A percentile compares a stretch with the other conserved stretches of the same genome.
Conservation (phyloP, 169 alveolate species). For the Plasmodium relictum region DNA sequence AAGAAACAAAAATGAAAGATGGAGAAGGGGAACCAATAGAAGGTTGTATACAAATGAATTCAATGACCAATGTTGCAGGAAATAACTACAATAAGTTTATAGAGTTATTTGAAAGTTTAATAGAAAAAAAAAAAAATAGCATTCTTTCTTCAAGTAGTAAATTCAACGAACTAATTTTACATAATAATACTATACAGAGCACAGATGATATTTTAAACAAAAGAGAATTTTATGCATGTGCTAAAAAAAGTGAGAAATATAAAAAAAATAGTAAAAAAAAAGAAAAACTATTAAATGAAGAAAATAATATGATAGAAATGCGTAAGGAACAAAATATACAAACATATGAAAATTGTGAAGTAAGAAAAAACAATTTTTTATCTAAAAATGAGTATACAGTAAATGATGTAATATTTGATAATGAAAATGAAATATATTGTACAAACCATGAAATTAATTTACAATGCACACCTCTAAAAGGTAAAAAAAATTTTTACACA, state of each 20-base stretch:
- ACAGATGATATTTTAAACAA: background rate
- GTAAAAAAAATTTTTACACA: no score
- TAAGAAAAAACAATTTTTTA: no score
- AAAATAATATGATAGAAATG: background rate
- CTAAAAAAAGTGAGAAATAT: background rate
- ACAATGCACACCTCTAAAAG: no score
- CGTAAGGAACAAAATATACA: background rate
- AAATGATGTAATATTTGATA: no score
- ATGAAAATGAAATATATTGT: no score
- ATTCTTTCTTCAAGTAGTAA: background rate
- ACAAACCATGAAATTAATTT: no score
- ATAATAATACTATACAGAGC: background rate
- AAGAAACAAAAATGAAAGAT: background rate
- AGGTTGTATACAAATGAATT: background rate
- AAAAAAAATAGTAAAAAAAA: background rate
- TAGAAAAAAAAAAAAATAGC: constrained; percentile 52
- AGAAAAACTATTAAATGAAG: no score
- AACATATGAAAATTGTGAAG: no score
- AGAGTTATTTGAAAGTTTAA: constrained; percentile 37
- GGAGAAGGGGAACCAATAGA: background rate
- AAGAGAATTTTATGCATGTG: background rate
- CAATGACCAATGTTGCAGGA: background rate
- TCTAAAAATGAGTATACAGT: no score
- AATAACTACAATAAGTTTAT: constrained; percentile 9
- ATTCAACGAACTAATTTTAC: background rate